Conservation (phyloP, 495 filamentous ascomycete species). For the Penicillium malachiteum region DNA sequence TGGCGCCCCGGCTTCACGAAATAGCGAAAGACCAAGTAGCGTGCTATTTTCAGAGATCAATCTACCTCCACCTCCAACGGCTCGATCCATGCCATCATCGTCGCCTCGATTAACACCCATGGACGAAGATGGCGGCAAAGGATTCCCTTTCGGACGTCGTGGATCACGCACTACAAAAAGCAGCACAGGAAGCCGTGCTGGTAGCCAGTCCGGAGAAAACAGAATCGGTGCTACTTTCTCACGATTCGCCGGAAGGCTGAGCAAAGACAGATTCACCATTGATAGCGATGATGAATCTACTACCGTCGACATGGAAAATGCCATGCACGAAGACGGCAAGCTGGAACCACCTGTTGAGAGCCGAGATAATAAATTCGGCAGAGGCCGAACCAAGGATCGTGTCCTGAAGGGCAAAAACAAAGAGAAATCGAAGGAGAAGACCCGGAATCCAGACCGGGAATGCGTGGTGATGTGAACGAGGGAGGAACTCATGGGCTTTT, state of each 20-base stretch:
- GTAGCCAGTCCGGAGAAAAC: constrained; percentile 65
- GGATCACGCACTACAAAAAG: constrained; percentile 56
- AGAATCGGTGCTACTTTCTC: constrained; percentile 66
- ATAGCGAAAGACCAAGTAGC: constrained; percentile 20
- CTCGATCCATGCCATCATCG: constrained; percentile 47
- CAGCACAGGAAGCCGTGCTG: constrained; percentile 62
- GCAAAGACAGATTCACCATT: constrained; percentile 40
- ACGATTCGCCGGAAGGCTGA: constrained; percentile 57
- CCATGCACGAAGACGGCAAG: constrained; percentile 25
- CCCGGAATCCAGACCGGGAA: constrained; percentile 63
- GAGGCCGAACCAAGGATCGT: constrained; percentile 27
- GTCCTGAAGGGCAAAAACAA: constrained; percentile 30
- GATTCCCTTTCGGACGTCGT: constrained; percentile 55
- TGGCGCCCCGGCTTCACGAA: constrained; percentile 1
- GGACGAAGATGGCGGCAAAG: constrained; percentile 50
- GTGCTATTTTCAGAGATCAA: constrained; percentile 36
- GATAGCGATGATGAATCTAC: constrained; percentile 32
- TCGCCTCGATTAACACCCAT: constrained; percentile 46
- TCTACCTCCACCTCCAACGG: constrained; percentile 23
- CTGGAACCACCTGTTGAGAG: constrained; percentile 20
- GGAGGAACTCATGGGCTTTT: background rate
- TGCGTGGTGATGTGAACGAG: constrained; percentile 58
- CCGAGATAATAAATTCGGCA: constrained; percentile 31
- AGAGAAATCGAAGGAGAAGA: constrained; percentile 48
- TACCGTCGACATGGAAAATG: constrained; percentile 29